Evolutionary conservation across 2,329 filamentous ascomycete genomes (phyloP), one percentile per base, ranked within the genome.

Genomic region (Corinectria fuckeliana): DNA sequence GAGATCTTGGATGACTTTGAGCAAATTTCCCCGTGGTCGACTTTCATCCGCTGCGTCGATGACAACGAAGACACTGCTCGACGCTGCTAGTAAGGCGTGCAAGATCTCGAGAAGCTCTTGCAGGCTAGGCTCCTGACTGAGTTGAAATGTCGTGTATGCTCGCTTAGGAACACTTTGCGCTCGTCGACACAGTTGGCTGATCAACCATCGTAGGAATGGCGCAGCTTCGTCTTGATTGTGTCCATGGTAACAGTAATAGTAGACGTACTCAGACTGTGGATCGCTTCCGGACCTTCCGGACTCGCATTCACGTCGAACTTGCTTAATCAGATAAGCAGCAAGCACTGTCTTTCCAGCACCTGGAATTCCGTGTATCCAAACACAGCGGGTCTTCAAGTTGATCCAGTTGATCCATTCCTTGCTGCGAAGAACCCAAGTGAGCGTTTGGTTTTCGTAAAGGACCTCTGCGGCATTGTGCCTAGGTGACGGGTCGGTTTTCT

Each of bases 211-310:
- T 11, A 52, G 11, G 8, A 52, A 39, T 5, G 49, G 49, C 4
- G 11, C 23, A 16, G 36, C 25, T 20, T 52, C 49, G 11, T 52
- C 49, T n/a, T 52, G 49, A 11, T 32, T 41, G 23, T 28, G 49
- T 28, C 49, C 49, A 30, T 52, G 49, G 25, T 52, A 42, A 23
- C 49, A 52, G 10, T 52, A 52, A 25, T 52, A 52, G 20, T 52
- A 52, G 34, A 52, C 25, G 16, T 10, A 42, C 6, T 11, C 23
- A 23, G 25, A 8, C 4, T 32, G 32, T 4, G 20, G 25, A 10
- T 8, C 6, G 16, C 5, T 4, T 14, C 5, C 36, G 1, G 9
- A 18, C 23, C 5, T 4, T 14, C 5, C 36, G 1, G 9, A 18
- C 23, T 32, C 5, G 5, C 20, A 18, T 23, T 2, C 5, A 10